These are phyloP conservation scores for Termitomyces titanicus DNA, from an alignment of 768 basidiomycete genomes.

Conservation along the genomic window DNA sequence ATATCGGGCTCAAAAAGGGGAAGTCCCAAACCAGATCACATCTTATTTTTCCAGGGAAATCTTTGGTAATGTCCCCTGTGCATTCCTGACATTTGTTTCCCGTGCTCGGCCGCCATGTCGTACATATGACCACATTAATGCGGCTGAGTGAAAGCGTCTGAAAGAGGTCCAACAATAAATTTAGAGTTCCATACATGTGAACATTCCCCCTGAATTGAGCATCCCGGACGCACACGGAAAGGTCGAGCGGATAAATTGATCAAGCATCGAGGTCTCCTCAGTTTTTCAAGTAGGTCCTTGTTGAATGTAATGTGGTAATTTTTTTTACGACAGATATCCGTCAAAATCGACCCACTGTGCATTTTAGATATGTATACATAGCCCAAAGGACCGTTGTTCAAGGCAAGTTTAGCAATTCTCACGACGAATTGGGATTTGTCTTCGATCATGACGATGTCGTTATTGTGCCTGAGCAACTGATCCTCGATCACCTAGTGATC, in stretches of 20 bases:
- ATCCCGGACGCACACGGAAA: slow-evolving; percentile 5
- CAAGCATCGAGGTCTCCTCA: slow-evolving; percentile 11
- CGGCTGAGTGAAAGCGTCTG: background rate
- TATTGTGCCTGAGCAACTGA: slow-evolving; percentile 26
- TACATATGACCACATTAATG: slow-evolving; percentile 13
- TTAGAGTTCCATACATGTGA: slow-evolving; percentile 9
- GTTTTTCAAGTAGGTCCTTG: slow-evolving; percentile 2
- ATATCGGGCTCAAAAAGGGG: slow-evolving; percentile 31
- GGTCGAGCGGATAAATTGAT: slow-evolving; percentile 16
- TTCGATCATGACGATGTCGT: slow-evolving; percentile 33
- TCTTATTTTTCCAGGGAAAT: slow-evolving; percentile 29
- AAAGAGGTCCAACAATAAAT: background rate
- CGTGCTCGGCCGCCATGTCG: slow-evolving; percentile 27
- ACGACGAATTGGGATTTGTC: slow-evolving; percentile 18
- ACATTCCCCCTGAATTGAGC: slow-evolving; percentile 7
- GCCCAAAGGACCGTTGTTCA: background rate
- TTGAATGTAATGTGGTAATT: background rate
- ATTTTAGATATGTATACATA: background rate
- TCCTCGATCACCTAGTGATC: slow-evolving; percentile 29
- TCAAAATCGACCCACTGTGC: background rate
- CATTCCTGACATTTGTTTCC: slow-evolving; percentile 18
- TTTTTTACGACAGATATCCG: slow-evolving; percentile 3
- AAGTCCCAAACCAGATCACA: slow-evolving; percentile 30
- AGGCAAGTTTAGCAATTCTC: slow-evolving; percentile 1
- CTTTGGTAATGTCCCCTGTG: slow-evolving; percentile 26